phyloP scores from a whole-genome alignment of 1,139 yeast species.

The Torulaspora pretoriensis region DNA sequence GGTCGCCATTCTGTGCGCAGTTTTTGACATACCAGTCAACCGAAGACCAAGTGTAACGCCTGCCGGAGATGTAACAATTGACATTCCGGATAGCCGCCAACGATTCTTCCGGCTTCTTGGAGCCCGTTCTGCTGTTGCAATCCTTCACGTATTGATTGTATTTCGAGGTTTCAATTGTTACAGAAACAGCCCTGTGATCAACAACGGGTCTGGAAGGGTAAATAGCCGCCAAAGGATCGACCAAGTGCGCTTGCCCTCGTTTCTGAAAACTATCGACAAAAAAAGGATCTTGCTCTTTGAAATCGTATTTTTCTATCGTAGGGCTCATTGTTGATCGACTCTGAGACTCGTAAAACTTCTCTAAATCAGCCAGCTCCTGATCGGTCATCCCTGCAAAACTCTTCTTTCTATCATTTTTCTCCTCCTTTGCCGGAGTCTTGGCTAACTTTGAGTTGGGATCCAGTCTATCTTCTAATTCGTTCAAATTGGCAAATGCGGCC shows the following conservation, averaged over 20 bases:
- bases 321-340: slow-evolving; percentile 25
- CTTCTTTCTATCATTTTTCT: slow-evolving; percentile 41
- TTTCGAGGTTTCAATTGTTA: slow-evolving; percentile 43
- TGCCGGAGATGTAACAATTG: slow-evolving; percentile 56
- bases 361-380: slow-evolving; percentile 59
- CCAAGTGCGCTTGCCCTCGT: slow-evolving; percentile 11
- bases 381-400: slow-evolving; percentile 61
- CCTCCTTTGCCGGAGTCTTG: slow-evolving; percentile 4
- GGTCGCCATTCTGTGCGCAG: slow-evolving; percentile 58
- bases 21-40: slow-evolving; percentile 60
- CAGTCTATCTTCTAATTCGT: slow-evolving; percentile 34
- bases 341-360: slow-evolving; percentile 46
- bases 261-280: slow-evolving; percentile 16
- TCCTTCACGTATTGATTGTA: slow-evolving; percentile 33
- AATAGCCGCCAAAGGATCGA: slow-evolving; percentile 25
- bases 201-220: slow-evolving; percentile 55
- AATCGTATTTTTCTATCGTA: slow-evolving; percentile 34
- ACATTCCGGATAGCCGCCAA: slow-evolving; percentile 44
- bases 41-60: slow-evolving; percentile 67
- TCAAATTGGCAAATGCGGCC: slow-evolving; percentile 33
- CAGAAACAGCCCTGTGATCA: slow-evolving; percentile 48
- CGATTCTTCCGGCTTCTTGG: slow-evolving; percentile 37
- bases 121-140: slow-evolving; percentile 12
- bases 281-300: slow-evolving; percentile 28
- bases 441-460: slow-evolving; percentile 8